Evolutionary conservation across 768 basidiomycete genomes (phyloP), one percentile per base, ranked within the genome.

Genomic region (Suillus lakei): DNA sequence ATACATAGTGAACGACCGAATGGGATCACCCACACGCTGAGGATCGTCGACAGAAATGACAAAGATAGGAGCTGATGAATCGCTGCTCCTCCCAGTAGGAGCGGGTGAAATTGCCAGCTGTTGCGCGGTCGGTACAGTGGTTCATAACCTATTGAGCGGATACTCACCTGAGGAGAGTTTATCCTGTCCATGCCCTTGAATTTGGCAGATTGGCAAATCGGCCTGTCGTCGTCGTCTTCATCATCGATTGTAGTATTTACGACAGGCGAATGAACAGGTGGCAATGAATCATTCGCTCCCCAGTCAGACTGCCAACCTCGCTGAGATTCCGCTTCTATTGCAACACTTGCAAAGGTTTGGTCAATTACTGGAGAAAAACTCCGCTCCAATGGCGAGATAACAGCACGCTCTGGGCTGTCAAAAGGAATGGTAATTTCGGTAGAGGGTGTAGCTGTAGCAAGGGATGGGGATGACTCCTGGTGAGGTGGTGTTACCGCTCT

Each of bases 1-100:
- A 76, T 99, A 99, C 81, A 99, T 95, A 13, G 93, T 98, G 74
- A 95, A 98, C 18, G 90, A 88, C 64, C 93, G 90, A 56, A 98
- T 93, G 1, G 96, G 93, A 72, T 96, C 95, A n/a, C 98, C 98
- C 51, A 98, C 92, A 70, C 92, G 94, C 69, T 98, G 96, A 6
- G 98, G 98, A 77, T 99, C 98, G 61, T 95, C 93, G n/a, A 99
- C 95, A 0, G 91, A 87, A 68, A 99, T 94, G 9, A 85, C 76
- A 74, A 98, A 98, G 30, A 91, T 81, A 26, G 93, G 91, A 63
- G 84, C 86, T 43, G 90, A 71, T 1, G 82, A 82, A 62, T 82
- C 84, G 60, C 87, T 73, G 50, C 66, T 75, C 50, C 71, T 74
- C 28, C 71, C 66, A 38, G 68, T 44, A 7, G 65, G 50, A 28